Evolutionary conservation across 2,329 filamentous ascomycete species (phyloP).

Genomic region (Xylaria sp.): DNA sequence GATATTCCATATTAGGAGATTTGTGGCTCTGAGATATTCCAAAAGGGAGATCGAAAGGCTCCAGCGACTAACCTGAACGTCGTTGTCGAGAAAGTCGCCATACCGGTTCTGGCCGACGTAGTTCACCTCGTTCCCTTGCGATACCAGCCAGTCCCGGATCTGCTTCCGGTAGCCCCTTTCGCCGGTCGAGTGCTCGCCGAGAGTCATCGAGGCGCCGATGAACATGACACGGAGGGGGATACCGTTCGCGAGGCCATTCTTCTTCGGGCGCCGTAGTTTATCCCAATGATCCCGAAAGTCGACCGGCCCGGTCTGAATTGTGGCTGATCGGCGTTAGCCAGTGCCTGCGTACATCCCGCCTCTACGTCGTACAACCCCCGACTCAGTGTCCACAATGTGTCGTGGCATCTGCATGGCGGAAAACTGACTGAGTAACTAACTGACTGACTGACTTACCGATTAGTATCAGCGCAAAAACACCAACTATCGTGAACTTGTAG

Average conservation of each 20-base stretch:
- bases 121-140: slow-evolving; percentile 44
- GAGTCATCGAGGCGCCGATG: slow-evolving; percentile 46
- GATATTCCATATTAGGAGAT: too few species aligned
- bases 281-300: slow-evolving; percentile 44
- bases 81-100: slow-evolving; percentile 47
- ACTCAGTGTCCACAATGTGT: neutral
- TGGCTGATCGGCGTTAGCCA: slow-evolving; percentile 28
- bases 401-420: neutral
- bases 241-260: slow-evolving; percentile 40
- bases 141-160: slow-evolving; percentile 44
- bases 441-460: slow-evolving; percentile 39
- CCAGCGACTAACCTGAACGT: too few species aligned
- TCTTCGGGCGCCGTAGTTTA: slow-evolving; percentile 38
- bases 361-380: neutral
- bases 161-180: slow-evolving; percentile 45
- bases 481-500: slow-evolving; percentile 41
- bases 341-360: neutral
- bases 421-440: too few species aligned
- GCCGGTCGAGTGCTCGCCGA: slow-evolving; percentile 46
- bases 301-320: slow-evolving; percentile 40
- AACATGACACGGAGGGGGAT: slow-evolving; percentile 46
- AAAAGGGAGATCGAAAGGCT: too few species aligned
- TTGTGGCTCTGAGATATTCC: too few species aligned
- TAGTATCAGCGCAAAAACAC: slow-evolving; percentile 39
- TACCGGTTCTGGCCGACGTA: slow-evolving; percentile 46